Percentiles rank a stretch among this genome's conserved stretches.
These are phyloP conservation scores for Hibiscus trionum DNA, from an alignment of 345 rosid species.

Conservation along the genomic window DNA sequence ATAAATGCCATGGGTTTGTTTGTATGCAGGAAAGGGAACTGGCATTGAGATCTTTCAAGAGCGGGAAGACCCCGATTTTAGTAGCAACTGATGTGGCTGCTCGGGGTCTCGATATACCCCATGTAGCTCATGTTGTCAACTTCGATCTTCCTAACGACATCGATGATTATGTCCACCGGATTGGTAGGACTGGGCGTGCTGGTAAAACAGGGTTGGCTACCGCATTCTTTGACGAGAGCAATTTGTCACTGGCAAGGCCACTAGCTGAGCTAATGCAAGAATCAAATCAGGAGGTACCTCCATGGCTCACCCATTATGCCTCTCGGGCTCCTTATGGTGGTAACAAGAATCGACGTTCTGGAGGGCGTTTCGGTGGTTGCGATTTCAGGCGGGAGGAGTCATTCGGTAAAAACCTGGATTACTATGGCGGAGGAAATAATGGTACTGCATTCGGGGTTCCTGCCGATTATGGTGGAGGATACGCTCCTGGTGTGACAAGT, in stretches of 20 bases:
- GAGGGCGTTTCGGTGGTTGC: conserved; percentile 88
- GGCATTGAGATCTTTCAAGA: conserved; percentile 80
- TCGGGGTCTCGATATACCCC: conserved; percentile 95
- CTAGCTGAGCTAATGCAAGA: conserved; percentile 85
- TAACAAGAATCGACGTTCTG: conserved; percentile 56
- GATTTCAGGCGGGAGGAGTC: conserved; percentile 72
- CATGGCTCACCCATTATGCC: conserved; percentile 81
- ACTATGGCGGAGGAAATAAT: conserved; percentile 45
- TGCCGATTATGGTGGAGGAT: conserved; percentile 33
- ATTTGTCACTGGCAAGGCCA: conserved; percentile 58
- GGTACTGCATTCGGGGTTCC: conserved; percentile 31
- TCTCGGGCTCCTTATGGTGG: conserved; percentile 49
- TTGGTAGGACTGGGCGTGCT: conserved; percentile 95
- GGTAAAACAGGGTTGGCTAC: conserved; percentile 92
- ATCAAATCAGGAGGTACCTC: conserved; percentile 91
- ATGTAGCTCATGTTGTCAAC: conserved; percentile 90
- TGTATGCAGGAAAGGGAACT: conserved; percentile 77
- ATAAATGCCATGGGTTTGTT: neutral
- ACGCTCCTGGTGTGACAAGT: conserved; percentile 54
- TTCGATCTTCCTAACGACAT: conserved; percentile 96
- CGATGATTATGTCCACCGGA: conserved; percentile 94
- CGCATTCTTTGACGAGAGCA: conserved; percentile 86
- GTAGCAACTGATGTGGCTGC: conserved; percentile 98
- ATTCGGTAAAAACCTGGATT: conserved; percentile 47
- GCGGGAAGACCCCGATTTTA: conserved; percentile 82